Conservation (phyloP, 2,329 filamentous ascomycete genomes). For the Hirsutella thompsonii region DNA sequence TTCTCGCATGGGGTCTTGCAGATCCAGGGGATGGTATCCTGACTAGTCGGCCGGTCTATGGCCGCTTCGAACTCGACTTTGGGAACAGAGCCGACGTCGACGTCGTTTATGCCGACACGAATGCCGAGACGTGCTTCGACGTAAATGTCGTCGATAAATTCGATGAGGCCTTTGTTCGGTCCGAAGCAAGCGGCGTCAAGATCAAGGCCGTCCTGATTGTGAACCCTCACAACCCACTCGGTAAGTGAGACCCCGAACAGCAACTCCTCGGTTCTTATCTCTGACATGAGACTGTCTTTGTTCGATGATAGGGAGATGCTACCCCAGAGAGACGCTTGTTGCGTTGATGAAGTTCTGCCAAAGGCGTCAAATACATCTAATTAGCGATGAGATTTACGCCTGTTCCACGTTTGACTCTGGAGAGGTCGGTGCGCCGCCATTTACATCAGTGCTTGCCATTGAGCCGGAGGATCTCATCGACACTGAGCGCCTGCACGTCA, state of each 20-base stretch:
- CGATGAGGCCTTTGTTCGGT: slow-evolving; percentile 25
- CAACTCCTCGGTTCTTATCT: neutral
- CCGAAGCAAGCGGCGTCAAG: slow-evolving; percentile 20
- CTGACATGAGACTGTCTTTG: no score
- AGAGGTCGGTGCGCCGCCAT: slow-evolving; percentile 17
- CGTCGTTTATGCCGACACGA: slow-evolving; percentile 30
- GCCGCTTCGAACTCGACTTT: slow-evolving; percentile 36
- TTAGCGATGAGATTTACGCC: slow-evolving; percentile 47
- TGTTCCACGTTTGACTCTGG: slow-evolving; percentile 31
- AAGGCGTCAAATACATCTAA: slow-evolving; percentile 34
- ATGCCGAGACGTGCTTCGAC: slow-evolving; percentile 29
- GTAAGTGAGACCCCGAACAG: slow-evolving; percentile 8
- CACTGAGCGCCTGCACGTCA: slow-evolving; percentile 33
- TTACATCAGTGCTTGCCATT: slow-evolving; percentile 37
- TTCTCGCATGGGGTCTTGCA: slow-evolving; percentile 24
- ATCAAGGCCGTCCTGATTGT: slow-evolving; percentile 36
- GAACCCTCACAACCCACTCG: slow-evolving; percentile 40
- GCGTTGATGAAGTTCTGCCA: slow-evolving; percentile 35
- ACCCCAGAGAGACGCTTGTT: slow-evolving; percentile 27
- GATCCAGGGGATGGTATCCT: slow-evolving; percentile 26
- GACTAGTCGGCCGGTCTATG: slow-evolving; percentile 28
- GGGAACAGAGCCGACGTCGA: slow-evolving; percentile 24
- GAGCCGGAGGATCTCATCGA: slow-evolving; percentile 29
- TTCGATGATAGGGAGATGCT: slow-evolving; percentile 21
- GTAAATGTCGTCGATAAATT: slow-evolving; percentile 29